Conservation (phyloP, 768 basidiomycete genomes). For the Phylloporus sp. region DNA sequence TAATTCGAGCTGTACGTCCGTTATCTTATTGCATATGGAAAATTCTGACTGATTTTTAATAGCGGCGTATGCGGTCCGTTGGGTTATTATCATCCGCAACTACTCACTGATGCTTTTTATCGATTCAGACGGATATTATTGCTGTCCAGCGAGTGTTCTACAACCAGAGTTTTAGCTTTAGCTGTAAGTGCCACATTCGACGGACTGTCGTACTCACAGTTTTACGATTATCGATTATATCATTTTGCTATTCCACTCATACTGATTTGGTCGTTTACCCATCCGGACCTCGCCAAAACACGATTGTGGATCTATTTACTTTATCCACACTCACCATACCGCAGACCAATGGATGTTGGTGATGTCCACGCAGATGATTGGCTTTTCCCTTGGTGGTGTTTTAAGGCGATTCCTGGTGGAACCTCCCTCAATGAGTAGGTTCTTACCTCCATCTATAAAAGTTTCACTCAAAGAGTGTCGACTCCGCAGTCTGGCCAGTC, state of each 20-base stretch:
- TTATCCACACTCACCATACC: too few species aligned
- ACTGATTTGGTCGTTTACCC: background rate
- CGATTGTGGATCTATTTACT: too few species aligned
- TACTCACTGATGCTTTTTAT: background rate
- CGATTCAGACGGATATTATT: constrained; percentile 55
- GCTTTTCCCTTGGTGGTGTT: constrained; percentile 57
- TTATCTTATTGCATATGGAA: background rate
- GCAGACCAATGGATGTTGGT: constrained; percentile 56
- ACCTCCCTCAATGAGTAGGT: constrained; percentile 66
- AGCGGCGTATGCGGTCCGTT: constrained; percentile 44
- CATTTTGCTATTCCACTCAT: background rate
- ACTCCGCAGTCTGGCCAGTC: constrained; percentile 62
- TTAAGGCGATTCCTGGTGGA: constrained; percentile 57
- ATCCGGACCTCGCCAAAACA: too few species aligned
- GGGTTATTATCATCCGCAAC: background rate
- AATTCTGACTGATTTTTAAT: constrained; percentile 3
- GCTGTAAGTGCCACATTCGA: constrained; percentile 29
- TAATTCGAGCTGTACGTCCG: constrained; percentile 24
- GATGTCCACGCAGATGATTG: constrained; percentile 70
- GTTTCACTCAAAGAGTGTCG: too few species aligned
- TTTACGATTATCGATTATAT: too few species aligned
- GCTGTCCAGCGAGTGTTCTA: constrained; percentile 73
- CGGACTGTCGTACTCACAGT: background rate
- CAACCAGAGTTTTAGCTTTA: constrained; percentile 49
- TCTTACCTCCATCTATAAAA: too few species aligned